Percentiles rank a stretch among this genome's conserved stretches.
phyloP scores from a whole-genome alignment of 352 stramenopile species.

The Globisporangium abappressorium region DNA sequence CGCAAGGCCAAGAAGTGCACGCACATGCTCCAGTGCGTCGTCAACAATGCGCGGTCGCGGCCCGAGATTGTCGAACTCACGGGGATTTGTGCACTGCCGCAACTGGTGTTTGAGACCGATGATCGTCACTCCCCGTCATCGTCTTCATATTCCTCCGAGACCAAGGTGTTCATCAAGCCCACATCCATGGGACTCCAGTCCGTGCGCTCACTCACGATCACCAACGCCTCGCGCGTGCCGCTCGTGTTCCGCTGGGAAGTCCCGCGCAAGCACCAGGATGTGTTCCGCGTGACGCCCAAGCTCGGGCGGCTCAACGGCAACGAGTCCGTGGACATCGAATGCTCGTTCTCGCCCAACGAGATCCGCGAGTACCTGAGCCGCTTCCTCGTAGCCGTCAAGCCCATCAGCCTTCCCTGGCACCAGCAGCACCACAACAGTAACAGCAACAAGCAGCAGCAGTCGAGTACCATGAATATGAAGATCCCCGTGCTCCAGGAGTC shows the following conservation, averaged over 20 bases:
- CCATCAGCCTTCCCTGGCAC: slow-evolving; percentile 57
- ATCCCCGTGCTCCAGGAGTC: slow-evolving; percentile 64
- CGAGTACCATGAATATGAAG: background rate
- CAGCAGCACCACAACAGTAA: slow-evolving; percentile 14
- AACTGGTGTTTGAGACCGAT: slow-evolving; percentile 39
- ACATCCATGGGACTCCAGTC: slow-evolving; percentile 78
- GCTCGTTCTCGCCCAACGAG: slow-evolving; percentile 78
- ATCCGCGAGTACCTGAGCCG: slow-evolving; percentile 71
- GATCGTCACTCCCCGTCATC: slow-evolving; percentile 8
- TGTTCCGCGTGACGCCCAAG: slow-evolving; percentile 67
- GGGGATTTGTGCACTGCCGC: slow-evolving; percentile 53
- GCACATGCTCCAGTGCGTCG: slow-evolving; percentile 58
- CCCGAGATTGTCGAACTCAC: slow-evolving; percentile 56
- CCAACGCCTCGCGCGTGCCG: slow-evolving; percentile 84
- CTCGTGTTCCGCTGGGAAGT: slow-evolving; percentile 84
- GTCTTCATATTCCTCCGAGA: slow-evolving; percentile 19
- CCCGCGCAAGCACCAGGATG: slow-evolving; percentile 45
- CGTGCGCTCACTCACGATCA: slow-evolving; percentile 42
- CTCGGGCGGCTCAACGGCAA: slow-evolving; percentile 82
- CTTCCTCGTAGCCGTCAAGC: slow-evolving; percentile 62
- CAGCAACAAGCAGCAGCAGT: slow-evolving; percentile 15
- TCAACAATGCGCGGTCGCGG: slow-evolving; percentile 61
- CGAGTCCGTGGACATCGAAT: slow-evolving; percentile 58
- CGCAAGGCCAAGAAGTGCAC: slow-evolving; percentile 43
- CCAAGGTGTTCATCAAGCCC: slow-evolving; percentile 78